A percentile compares a stretch with the other conserved stretches of the same genome.
Conservation (phyloP, 192 early-diverging fungal species). For the Rhizoclosmatium globosum region DNA sequence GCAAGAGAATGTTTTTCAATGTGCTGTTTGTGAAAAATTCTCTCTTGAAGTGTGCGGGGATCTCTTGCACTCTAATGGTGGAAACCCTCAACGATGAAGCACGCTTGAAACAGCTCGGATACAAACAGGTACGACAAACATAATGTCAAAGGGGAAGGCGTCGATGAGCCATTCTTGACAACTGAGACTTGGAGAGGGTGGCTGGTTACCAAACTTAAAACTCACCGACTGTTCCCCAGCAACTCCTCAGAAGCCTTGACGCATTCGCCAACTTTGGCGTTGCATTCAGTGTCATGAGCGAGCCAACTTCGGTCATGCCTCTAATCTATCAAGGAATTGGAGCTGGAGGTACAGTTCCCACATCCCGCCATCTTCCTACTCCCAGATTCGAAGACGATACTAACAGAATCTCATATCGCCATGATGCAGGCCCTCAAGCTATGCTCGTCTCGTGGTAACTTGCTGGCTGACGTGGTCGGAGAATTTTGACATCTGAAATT, state of each 20-base stretch:
- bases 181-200: not conserved
- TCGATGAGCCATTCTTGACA: not conserved
- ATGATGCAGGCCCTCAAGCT: not conserved
- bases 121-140: constrained; percentile 25
- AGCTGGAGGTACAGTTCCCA: constrained; percentile 11
- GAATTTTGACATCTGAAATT: not conserved
- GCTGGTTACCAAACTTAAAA: not conserved
- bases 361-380: not conserved
- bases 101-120: constrained; percentile 31
- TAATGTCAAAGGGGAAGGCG: not conserved
- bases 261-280: constrained; percentile 42
- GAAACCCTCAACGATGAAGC: constrained; percentile 7
- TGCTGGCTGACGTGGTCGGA: constrained; percentile 12
- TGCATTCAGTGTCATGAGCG: constrained; percentile 34
- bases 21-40: too few species aligned
- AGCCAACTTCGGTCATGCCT: constrained; percentile 36
- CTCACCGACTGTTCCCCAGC: not conserved
- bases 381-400: too few species aligned
- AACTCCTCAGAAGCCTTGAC: constrained; percentile 31
- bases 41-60: too few species aligned
- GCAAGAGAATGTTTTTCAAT: too few species aligned
- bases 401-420: too few species aligned
- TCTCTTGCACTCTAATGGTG: too few species aligned
- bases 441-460: constrained; percentile 17
- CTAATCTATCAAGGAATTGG: constrained; percentile 34